phyloP scores from a whole-genome alignment of 2,329 filamentous ascomycete species.

The Tolypocladium album region DNA sequence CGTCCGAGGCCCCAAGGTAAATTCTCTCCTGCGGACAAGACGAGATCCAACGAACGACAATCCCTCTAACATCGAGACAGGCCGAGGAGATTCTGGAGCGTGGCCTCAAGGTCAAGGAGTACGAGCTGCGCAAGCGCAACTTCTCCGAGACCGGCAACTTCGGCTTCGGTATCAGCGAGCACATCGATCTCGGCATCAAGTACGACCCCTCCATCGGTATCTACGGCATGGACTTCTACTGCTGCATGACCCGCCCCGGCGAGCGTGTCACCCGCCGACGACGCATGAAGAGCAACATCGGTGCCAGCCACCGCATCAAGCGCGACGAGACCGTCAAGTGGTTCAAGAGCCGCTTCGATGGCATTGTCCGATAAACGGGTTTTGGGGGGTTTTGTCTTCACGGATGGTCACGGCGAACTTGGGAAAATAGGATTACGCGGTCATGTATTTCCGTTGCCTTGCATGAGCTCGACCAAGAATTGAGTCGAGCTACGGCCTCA shows the following conservation, averaged over 20 bases:
- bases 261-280: constrained; percentile 95
- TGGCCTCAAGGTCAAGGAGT: constrained; percentile 99
- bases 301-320: constrained; percentile 85
- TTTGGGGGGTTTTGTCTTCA: constrained; percentile 17
- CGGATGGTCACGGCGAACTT: constrained; percentile 30
- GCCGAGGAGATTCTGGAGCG: constrained; percentile 99
- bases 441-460: constrained; percentile 34
- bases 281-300: constrained; percentile 78
- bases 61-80: constrained; percentile 27
- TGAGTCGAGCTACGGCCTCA: constrained; percentile 57
- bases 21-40: background rate
- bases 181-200: constrained; percentile 99
- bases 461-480: constrained; percentile 42
- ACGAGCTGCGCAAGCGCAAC: constrained; percentile 98
- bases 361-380: constrained; percentile 85
- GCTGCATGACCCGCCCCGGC: constrained; percentile 99
- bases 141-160: constrained; percentile 99
- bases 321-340: constrained; percentile 94
- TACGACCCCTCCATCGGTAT: constrained; percentile 98
- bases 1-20: constrained; percentile 80
- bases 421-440: constrained; percentile 20
- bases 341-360: constrained; percentile 87
- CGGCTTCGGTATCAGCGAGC: constrained; percentile 99
- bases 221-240: constrained; percentile 99
- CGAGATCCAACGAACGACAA: background rate